Evolutionary conservation across 192 early-diverging fungal genomes (phyloP), one percentile per base, ranked within the genome.

Genomic region (Chytriomyces confervae): DNA sequence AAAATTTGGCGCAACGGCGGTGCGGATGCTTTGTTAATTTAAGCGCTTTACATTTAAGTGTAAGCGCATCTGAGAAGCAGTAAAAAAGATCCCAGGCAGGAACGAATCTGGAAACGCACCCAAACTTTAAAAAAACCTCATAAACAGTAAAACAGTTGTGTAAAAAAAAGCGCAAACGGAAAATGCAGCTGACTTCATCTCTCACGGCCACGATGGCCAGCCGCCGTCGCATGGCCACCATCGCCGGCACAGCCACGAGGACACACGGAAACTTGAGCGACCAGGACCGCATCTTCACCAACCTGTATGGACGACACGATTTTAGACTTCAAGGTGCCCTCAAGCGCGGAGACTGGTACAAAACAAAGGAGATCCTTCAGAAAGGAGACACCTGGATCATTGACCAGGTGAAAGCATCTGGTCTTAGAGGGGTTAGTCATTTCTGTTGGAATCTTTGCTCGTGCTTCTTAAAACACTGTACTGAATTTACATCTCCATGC

Each of bases 351-450:
- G 96, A 99, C 87, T 99, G 96, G 96, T 91, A 97, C 91, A 96
- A 96, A 88, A 99, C 97, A 64, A 99, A 99, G 89, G 96, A 99
- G 82, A 92, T 99, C 57, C 81, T 99, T 57, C 89, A 92, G 61
- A 99, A 99, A 84, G 97, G 97, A 66, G 89, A 95, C 78, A 92
- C 95, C 69, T 99, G 96, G 96, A 99, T 99, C 81, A 89, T 99
- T 81, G 91, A 96, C 83, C 95, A 99, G 87, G 94, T 98, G 88
- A 99, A 99, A 87, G 87, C 89, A 64, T 97, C 95, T 48, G 97
- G 95, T 65, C 84, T 97, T 74, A 89, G 96, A 70, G 83, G 81
- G 13, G 72, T 74, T 23, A 62, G 72, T 74, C 10, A 20, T 60
- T 47, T 74, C 45, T 73, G 11, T 79, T 79, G 29, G 51, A 8